Percentiles rank a stretch among this genome's conserved stretches.
These are phyloP conservation scores for Lodderomyces elongisporus DNA, from an alignment of 1,139 yeast species.

Conservation along the genomic window DNA sequence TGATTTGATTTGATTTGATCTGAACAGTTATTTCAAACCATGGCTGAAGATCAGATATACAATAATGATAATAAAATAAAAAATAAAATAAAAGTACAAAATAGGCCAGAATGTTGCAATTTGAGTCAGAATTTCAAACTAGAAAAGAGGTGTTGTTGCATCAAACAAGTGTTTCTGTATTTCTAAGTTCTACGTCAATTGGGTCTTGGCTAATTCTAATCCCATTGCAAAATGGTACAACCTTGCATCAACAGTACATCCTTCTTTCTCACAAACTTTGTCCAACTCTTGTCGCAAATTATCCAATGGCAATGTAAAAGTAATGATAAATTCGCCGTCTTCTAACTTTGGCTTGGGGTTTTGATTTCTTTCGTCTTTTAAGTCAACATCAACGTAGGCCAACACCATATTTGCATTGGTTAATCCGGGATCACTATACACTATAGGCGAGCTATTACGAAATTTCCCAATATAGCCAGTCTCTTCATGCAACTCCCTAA, in stretches of 20 bases:
- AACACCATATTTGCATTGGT: slow-evolving; percentile 84
- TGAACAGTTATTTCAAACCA: too few species aligned
- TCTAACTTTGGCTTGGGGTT: slow-evolving; percentile 73
- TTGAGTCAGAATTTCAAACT: too few species aligned
- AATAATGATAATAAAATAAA: too few species aligned
- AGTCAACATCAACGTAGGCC: slow-evolving; percentile 75
- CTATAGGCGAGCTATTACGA: slow-evolving; percentile 43
- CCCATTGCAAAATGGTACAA: slow-evolving; percentile 86
- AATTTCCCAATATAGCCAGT: slow-evolving; percentile 80
- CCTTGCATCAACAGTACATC: slow-evolving; percentile 79
- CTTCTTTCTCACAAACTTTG: slow-evolving; percentile 48
- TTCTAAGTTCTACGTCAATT: too few species aligned
- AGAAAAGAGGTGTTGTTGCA: too few species aligned
- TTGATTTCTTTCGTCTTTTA: slow-evolving; percentile 56
- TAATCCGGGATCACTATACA: slow-evolving; percentile 90
- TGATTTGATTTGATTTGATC: too few species aligned
- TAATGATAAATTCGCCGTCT: slow-evolving; percentile 85
- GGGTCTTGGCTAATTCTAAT: slow-evolving; percentile 15
- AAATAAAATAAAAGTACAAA: too few species aligned
- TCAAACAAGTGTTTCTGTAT: too few species aligned
- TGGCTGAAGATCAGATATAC: too few species aligned
- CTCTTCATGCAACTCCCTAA: slow-evolving; percentile 83
- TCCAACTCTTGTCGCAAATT: slow-evolving; percentile 52
- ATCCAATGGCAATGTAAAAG: slow-evolving; percentile 62
- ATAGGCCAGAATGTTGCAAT: too few species aligned